These are phyloP conservation scores for Globisporangium lucens DNA, from an alignment of 352 stramenopile genomes.

Conservation along the genomic window DNA sequence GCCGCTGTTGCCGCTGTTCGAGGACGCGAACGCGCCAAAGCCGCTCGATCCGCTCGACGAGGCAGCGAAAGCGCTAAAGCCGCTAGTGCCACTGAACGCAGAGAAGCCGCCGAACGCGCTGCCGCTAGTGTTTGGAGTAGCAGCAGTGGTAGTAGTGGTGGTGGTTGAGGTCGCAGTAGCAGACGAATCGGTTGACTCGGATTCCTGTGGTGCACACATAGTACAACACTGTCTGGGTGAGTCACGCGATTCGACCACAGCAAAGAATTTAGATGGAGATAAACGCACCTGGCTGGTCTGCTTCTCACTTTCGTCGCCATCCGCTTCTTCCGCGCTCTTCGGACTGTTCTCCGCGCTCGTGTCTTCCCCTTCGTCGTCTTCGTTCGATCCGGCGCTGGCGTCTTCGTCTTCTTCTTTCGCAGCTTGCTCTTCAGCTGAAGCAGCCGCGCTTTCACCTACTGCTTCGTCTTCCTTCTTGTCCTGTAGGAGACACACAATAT, in stretches of 20 bases:
- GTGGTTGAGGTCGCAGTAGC: neutral
- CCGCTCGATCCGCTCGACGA: slow-evolving; percentile 27
- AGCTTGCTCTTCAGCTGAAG: neutral
- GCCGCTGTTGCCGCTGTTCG: slow-evolving; percentile 25
- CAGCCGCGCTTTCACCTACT: neutral
- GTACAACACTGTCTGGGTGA: neutral
- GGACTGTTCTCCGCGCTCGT: slow-evolving; percentile 21
- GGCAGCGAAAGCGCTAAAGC: slow-evolving; percentile 44
- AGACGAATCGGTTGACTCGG: neutral
- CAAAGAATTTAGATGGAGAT: neutral
- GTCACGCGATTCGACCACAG: neutral
- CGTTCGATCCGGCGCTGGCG: slow-evolving; percentile 6
- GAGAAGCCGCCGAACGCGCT: slow-evolving; percentile 52
- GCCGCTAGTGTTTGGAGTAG: slow-evolving; percentile 26
- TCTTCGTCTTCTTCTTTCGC: slow-evolving; percentile 4
- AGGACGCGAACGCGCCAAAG: slow-evolving; percentile 23
- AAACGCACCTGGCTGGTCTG: neutral
- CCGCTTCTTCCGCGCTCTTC: slow-evolving; percentile 8
- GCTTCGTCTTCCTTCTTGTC: slow-evolving; percentile 15
- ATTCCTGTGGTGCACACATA: neutral
- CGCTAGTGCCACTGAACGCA: slow-evolving; percentile 46
- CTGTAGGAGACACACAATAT: neutral
- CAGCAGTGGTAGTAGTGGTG: neutral
- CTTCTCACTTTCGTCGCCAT: neutral
- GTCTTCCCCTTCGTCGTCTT: slow-evolving; percentile 13